phyloP scores from a whole-genome alignment of 768 basidiomycete species.

The Sistotremastrum suecicum region DNA sequence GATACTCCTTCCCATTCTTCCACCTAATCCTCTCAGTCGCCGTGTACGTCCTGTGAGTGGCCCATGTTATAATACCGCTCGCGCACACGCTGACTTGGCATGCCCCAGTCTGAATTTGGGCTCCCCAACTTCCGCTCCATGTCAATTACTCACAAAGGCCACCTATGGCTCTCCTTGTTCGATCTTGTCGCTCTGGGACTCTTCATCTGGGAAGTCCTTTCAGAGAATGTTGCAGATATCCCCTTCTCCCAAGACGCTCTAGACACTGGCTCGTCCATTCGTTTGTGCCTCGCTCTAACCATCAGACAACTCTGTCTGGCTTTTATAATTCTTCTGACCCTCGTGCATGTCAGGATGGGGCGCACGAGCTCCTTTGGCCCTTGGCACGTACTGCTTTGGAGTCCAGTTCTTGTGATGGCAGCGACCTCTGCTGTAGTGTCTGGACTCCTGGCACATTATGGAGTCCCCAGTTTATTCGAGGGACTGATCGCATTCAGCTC shows the following conservation, averaged over 20 bases:
- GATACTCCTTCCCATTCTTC: conserved; percentile 60
- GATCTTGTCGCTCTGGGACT: conserved; percentile 47
- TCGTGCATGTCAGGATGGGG: conserved; percentile 58
- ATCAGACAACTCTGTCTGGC: conserved; percentile 57
- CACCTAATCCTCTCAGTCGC: conserved; percentile 58
- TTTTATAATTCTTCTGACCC: conserved; percentile 41
- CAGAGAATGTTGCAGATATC: conserved; percentile 34
- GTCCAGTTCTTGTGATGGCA: conserved; percentile 41
- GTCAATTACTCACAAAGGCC: conserved; percentile 53
- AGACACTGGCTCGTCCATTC: conserved; percentile 38
- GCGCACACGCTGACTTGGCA: conserved; percentile 10
- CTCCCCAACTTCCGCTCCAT: conserved; percentile 55
- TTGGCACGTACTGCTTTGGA: conserved; percentile 67
- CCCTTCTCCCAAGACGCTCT: conserved; percentile 28
- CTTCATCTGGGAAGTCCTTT: conserved; percentile 54
- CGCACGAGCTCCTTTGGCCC: conserved; percentile 53
- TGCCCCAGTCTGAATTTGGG: conserved; percentile 54
- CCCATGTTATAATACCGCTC: conserved; percentile 6
- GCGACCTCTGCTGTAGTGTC: conserved; percentile 44
- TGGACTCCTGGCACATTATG: conserved; percentile 40
- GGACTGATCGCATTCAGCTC: conserved; percentile 48
- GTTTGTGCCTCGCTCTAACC: conserved; percentile 59
- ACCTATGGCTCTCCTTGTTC: conserved; percentile 57
- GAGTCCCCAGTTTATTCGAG: conserved; percentile 38
- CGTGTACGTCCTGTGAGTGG: conserved; percentile 55